These are phyloP conservation scores for Neurospora sp. DNA, from an alignment of 495 filamentous ascomycete species.

Conservation along the genomic window DNA sequence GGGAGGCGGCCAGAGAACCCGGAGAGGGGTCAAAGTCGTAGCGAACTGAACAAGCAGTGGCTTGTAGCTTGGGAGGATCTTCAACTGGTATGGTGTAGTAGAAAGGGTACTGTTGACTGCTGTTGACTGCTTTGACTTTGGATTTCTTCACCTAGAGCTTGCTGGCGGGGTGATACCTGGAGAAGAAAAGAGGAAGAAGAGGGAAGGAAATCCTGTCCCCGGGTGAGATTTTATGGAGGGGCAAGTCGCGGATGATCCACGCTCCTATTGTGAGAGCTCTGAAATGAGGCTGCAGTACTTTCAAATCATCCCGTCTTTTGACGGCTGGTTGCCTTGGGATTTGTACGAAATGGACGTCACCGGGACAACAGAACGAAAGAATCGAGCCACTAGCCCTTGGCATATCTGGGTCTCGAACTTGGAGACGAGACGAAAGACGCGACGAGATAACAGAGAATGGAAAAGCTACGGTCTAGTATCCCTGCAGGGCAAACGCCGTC, in stretches of 20 bases:
- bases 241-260: background rate
- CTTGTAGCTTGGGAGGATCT: background rate
- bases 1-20: background rate
- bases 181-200: background rate
- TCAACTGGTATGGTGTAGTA: background rate
- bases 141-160: background rate
- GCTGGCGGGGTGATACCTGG: background rate
- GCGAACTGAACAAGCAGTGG: background rate
- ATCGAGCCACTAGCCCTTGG: background rate
- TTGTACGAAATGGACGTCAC: background rate
- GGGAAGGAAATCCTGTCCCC: background rate
- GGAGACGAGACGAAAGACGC: background rate
- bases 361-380: background rate
- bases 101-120: background rate
- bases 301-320: background rate
- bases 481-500: background rate
- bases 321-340: background rate
- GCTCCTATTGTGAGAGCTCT: background rate
- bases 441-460: background rate
- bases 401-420: background rate
- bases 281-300: background rate
- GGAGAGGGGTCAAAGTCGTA: background rate
- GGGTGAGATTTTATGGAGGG: background rate
- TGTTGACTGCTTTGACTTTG: background rate
- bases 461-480: background rate